phyloP scores from a whole-genome alignment of 148 eudicot species.

The Salicornia ramosissima region DNA sequence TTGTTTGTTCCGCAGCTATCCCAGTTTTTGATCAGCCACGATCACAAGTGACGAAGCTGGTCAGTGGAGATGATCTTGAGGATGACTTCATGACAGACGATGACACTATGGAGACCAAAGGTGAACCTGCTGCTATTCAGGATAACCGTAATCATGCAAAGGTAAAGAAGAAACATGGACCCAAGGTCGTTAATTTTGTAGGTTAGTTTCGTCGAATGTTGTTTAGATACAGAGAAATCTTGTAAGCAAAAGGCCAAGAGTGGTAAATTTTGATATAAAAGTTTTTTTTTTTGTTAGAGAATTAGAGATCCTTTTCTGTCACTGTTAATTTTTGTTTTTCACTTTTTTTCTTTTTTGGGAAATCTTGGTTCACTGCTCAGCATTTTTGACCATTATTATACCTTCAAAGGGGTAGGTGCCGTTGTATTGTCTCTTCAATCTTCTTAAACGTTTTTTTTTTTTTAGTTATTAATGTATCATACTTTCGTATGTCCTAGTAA shows the following conservation, averaged over 20 bases:
- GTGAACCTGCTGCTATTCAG: conserved; percentile 15
- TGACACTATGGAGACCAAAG: conserved; percentile 20
- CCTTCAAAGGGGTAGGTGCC: background rate
- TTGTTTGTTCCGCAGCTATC: conserved; percentile 18
- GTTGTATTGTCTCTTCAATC: background rate
- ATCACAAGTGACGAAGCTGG: conserved; percentile 62
- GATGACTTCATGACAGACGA: conserved; percentile 64
- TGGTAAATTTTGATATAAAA: conserved; percentile 15
- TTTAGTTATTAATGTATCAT: no score
- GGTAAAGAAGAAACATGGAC: conserved; percentile 59
- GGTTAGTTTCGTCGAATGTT: conserved; percentile 29
- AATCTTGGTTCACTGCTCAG: conserved; percentile 3
- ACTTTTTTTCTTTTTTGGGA: background rate
- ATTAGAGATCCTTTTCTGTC: background rate
- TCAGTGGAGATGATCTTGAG: conserved; percentile 92
- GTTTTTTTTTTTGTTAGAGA: no score
- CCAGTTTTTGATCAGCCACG: conserved; percentile 30
- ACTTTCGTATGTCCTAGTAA: no score
- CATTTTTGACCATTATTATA: background rate
- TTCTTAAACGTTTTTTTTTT: background rate
- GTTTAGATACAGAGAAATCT: background rate
- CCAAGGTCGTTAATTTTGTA: conserved; percentile 88
- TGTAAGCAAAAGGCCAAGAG: background rate
- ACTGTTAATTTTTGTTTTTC: no score
- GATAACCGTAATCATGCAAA: conserved; percentile 28